Percentiles rank a stretch among this genome's conserved stretches.
Evolutionary conservation across 139 green algal genomes (phyloP).

Genomic region (Ettlia oleoabundans): DNA sequence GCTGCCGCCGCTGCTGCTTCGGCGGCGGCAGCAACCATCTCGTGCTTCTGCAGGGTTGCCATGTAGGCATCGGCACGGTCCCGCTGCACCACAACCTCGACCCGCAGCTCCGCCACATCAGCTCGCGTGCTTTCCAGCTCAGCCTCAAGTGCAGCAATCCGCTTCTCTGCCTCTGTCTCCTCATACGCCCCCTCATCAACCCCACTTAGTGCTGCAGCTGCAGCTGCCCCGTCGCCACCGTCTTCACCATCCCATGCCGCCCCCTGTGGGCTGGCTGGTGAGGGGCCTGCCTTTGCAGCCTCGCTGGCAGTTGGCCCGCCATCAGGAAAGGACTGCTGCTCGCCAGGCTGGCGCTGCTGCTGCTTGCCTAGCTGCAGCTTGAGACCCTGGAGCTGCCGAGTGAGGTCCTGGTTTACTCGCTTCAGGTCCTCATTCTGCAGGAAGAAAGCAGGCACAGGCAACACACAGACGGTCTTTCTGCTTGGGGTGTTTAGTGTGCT

Average conservation of each 20-base stretch:
- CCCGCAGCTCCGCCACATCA: neutral
- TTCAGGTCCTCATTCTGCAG: constrained; percentile 16
- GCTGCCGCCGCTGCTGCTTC: neutral
- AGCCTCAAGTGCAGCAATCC: neutral
- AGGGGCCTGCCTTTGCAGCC: neutral
- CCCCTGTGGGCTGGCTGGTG: neutral
- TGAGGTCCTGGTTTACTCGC: too few relatives aligned
- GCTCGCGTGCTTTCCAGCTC: neutral
- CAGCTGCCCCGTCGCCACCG: neutral
- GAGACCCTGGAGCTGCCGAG: neutral
- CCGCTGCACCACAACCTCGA: neutral
- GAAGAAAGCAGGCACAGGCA: too few relatives aligned
- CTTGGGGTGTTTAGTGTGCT: too few relatives aligned
- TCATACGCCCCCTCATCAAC: neutral
- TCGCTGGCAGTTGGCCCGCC: neutral
- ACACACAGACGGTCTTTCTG: too few relatives aligned
- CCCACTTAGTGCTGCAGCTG: neutral
- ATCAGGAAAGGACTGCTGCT: neutral
- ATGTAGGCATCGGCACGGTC: constrained; percentile 22
- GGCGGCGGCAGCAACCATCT: neutral
- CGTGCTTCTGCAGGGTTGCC: constrained; percentile 2
- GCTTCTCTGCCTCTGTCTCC: constrained; percentile 14
- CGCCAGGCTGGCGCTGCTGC: neutral
- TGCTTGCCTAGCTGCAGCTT: neutral
- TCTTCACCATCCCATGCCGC: neutral